Evolutionary conservation across 305 asterid species (phyloP).

Genomic region (Fraxinus floribunda): DNA sequence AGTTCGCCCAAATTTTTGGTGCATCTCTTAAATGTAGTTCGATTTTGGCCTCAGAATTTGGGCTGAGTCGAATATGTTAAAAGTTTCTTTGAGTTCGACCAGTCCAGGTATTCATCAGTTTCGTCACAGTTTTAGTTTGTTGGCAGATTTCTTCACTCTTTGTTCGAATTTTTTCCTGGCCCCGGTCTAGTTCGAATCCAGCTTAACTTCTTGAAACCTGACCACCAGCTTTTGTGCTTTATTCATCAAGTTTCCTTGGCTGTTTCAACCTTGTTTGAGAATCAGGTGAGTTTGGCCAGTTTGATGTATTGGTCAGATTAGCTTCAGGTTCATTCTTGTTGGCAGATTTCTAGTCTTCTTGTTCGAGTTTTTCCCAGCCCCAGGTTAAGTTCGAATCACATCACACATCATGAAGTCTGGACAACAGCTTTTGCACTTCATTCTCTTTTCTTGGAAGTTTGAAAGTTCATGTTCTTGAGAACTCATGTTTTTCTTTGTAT

Average conservation of each 20-base stretch:
- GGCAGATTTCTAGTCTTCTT: background rate
- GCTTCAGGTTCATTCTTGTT: background rate
- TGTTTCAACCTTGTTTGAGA: background rate
- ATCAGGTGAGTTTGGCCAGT: background rate
- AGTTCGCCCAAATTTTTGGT: background rate
- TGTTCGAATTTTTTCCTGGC: background rate
- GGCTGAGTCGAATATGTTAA: background rate
- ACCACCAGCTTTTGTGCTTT: background rate
- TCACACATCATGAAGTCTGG: background rate
- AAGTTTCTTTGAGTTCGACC: background rate
- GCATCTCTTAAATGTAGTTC: background rate
- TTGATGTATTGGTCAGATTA: background rate
- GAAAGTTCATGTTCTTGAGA: background rate
- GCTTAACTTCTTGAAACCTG: background rate
- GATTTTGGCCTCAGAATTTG: background rate
- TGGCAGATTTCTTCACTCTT: background rate
- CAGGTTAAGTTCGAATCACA: background rate
- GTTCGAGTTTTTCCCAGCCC: background rate
- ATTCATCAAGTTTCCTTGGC: background rate
- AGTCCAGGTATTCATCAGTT: background rate
- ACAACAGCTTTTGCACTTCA: background rate
- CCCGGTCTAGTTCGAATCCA: background rate
- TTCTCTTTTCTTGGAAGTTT: background rate
- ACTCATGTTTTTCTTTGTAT: background rate
- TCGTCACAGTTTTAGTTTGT: background rate